phyloP scores from a whole-genome alignment of 2,329 filamentous ascomycete species.

The Metarhizium rileyi region DNA sequence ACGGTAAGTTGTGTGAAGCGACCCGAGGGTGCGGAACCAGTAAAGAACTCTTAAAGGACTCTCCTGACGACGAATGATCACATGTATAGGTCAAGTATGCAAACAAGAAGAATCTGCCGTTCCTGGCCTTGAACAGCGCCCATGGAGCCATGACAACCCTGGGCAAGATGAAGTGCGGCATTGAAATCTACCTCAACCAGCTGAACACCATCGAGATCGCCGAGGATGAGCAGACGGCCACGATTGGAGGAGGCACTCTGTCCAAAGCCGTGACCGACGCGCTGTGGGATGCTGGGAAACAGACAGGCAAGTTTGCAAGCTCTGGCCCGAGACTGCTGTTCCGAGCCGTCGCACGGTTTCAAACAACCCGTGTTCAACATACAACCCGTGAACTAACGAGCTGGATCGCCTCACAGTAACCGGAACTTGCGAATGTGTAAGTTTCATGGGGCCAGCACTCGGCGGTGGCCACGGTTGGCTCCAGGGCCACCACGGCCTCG shows the following conservation, averaged over 20 bases:
- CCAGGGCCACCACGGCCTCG: slow-evolving; percentile 42
- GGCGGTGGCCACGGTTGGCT: slow-evolving; percentile 49
- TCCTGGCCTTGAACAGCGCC: slow-evolving; percentile 41
- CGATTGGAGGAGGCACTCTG: slow-evolving; percentile 35
- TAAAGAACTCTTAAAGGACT: too few relatives aligned
- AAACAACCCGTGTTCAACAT: too few relatives aligned
- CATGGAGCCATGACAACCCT: slow-evolving; percentile 42
- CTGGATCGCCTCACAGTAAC: slow-evolving; percentile 22
- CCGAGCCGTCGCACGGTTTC: too few relatives aligned
- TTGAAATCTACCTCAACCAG: slow-evolving; percentile 38
- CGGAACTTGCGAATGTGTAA: slow-evolving; percentile 43
- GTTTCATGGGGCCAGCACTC: slow-evolving; percentile 38
- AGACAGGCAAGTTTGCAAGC: slow-evolving; percentile 23
- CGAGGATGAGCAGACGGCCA: slow-evolving; percentile 34
- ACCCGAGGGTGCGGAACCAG: too few relatives aligned
- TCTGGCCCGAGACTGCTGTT: too few relatives aligned
- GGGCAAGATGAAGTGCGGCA: slow-evolving; percentile 36
- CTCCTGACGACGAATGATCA: background rate
- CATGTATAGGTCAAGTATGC: background rate
- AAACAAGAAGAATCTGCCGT: slow-evolving; percentile 34
- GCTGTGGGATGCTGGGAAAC: slow-evolving; percentile 41
- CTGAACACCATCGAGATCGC: slow-evolving; percentile 33
- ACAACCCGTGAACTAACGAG: background rate
- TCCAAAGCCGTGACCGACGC: slow-evolving; percentile 35
- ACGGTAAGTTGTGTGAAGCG: slow-evolving; percentile 24